Percentiles rank a stretch among this genome's conserved stretches.
These are phyloP conservation scores for Lolium rigidum DNA, from an alignment of 176 grass and related monocot genomes.

Conservation along the genomic window DNA sequence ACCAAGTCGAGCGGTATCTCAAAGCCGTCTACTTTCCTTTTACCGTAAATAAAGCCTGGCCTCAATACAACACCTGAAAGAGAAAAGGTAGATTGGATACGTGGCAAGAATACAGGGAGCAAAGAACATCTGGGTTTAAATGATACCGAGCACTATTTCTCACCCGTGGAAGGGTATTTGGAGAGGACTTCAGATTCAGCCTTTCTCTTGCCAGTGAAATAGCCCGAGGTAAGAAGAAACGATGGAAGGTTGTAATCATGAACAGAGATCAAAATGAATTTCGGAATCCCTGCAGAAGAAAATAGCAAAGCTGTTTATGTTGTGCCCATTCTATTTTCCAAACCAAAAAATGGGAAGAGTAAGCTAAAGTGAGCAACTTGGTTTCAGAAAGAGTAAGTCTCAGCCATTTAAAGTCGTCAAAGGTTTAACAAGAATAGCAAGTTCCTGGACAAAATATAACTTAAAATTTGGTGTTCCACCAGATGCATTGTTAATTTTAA, in stretches of 20 bases:
- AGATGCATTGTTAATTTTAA: neutral
- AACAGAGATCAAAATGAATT: conserved; percentile 95
- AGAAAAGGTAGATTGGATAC: conserved; percentile 5
- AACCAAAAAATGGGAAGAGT: neutral
- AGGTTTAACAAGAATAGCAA: conserved; percentile 16
- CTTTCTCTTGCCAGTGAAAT: conserved; percentile 92
- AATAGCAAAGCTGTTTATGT: conserved; percentile 34
- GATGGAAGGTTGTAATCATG: conserved; percentile 96
- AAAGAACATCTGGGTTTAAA: neutral
- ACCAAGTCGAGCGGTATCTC: conserved; percentile 78
- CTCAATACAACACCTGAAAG: conserved; percentile 78
- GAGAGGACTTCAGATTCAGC: conserved; percentile 97
- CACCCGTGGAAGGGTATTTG: conserved; percentile 93
- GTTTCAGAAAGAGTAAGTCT: neutral
- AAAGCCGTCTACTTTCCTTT: conserved; percentile 86
- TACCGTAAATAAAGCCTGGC: conserved; percentile 96
- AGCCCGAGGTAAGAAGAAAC: conserved; percentile 78
- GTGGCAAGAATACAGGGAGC: neutral
- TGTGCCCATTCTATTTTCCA: neutral
- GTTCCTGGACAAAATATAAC: neutral
- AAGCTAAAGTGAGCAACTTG: neutral
- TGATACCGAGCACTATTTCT: conserved; percentile 13
- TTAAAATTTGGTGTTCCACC: neutral
- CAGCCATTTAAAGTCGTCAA: neutral
- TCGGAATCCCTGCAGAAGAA: conserved; percentile 72